Conservation (phyloP, 768 basidiomycete genomes). For the Boletus huronensis region DNA sequence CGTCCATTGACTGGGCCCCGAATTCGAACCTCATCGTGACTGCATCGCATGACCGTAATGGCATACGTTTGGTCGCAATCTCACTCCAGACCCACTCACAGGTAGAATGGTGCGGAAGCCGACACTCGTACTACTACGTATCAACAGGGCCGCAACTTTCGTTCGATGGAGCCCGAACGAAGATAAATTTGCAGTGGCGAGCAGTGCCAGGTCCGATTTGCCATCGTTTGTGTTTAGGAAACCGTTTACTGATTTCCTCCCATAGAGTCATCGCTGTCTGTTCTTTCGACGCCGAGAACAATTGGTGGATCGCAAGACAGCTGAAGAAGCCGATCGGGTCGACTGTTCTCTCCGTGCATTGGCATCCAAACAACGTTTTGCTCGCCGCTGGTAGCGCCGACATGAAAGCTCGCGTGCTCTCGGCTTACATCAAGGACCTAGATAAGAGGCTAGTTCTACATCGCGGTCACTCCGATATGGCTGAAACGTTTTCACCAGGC, state of each 20-base stretch:
- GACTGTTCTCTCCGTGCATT: conserved; percentile 91
- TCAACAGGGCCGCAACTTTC: conserved; percentile 93
- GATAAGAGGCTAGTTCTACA: conserved; percentile 71
- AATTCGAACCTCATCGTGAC: conserved; percentile 96
- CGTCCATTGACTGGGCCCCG: conserved; percentile 98
- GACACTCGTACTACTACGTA: conserved; percentile 88
- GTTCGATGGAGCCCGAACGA: conserved; percentile 97
- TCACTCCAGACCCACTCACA: conserved; percentile 65
- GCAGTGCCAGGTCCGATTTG: conserved; percentile 73
- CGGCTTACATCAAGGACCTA: conserved; percentile 97
- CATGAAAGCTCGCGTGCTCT: conserved; percentile 96
- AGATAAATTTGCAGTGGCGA: conserved; percentile 98
- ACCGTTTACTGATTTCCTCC: neutral
- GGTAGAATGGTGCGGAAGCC: conserved; percentile 86
- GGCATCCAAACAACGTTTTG: conserved; percentile 99
- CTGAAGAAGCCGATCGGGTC: conserved; percentile 97
- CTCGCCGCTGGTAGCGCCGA: conserved; percentile 95
- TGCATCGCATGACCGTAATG: conserved; percentile 95
- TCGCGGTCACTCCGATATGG: neutral
- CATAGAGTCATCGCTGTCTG: conserved; percentile 89
- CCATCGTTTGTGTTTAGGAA: neutral
- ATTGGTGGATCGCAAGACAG: conserved; percentile 98
- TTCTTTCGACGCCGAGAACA: conserved; percentile 94
- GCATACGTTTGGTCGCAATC: conserved; percentile 97
- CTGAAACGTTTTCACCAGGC: conserved; percentile 45